Evolutionary conservation across 2,329 filamentous ascomycete genomes (phyloP), one percentile per base, ranked within the genome.

Genomic region (Botryotinia globosa): DNA sequence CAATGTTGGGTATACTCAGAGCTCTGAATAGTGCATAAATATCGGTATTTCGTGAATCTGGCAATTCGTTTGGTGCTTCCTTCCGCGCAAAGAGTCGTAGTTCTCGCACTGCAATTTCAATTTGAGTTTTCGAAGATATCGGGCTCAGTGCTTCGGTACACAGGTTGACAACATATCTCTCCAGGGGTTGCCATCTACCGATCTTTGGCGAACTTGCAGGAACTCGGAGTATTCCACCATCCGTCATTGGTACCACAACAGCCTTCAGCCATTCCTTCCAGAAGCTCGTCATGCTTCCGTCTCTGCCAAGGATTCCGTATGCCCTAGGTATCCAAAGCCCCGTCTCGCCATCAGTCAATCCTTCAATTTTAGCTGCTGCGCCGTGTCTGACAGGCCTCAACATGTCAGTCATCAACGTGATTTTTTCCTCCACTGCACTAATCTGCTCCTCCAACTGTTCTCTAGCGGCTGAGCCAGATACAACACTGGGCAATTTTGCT

Each of bases 201-300:
- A 97, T 90, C 78, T 90, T 93, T 20, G 96, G 94, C 8, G 95
- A 98, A 82, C 92, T 97, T 16, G 93, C 86, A 10, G 96, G 94
- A 12, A 99, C 90, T 72, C 94, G 88, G 77, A 96, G 84, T 44
- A 99, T 86, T 22, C 87, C 90, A 32, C 95, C 94, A 80, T 97
- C 94, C 1, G 91, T 94, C 96, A 98, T 99, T 42, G 96, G 96
- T 34, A 97, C 93, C n/a, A 96, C 86, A 16, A 98, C 88, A 10
- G 95, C 94, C 82, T 94, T 92, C 65, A 99, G 87, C 96, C 96
- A 99, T 81, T 99, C 96, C 82, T 98, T 98, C 94, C 95, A 99
- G 83, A 99, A 98, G 45, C 90, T 89, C 76, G 94, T 94, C 83
- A 97, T 88, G 74, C 90, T 91, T 20, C 87, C 86, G 80, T 99